Evolutionary conservation across 1,139 yeast genomes (phyloP).

Genomic region (Maudiozyma humilis): DNA sequence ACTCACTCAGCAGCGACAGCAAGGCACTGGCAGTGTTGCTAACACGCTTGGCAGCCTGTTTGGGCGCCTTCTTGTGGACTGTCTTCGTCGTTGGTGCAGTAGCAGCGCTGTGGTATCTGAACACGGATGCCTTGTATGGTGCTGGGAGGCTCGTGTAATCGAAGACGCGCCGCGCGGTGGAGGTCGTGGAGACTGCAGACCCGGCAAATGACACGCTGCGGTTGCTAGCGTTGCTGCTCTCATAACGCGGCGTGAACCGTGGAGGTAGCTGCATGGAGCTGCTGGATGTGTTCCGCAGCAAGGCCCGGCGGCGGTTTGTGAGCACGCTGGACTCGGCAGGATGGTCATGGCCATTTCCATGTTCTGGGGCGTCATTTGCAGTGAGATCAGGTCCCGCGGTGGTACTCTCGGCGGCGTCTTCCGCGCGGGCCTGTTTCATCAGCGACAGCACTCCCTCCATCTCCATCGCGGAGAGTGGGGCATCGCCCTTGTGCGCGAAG

Average conservation of each 20-base stretch:
- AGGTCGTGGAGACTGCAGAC: constrained; percentile 2
- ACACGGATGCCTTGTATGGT: constrained; percentile 47
- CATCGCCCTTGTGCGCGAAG: constrained; percentile 66
- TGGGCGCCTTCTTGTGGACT: constrained; percentile 2
- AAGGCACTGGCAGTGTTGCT: constrained; percentile 64
- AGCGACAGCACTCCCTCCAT: constrained; percentile 74
- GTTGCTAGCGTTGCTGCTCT: constrained; percentile 2
- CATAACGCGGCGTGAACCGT: constrained; percentile 31
- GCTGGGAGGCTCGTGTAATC: constrained; percentile 60
- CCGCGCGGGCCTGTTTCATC: constrained; percentile 33
- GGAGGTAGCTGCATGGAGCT: not conserved
- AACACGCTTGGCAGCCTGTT: constrained; percentile 30
- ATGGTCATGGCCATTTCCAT: not conserved
- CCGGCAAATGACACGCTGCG: constrained; percentile 10
- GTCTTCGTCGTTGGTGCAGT: constrained; percentile 1
- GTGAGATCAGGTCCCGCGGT: no score
- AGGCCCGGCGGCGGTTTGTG: not conserved
- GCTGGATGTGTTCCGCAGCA: not conserved
- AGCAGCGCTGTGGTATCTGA: constrained; percentile 18
- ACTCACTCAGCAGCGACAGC: constrained; percentile 51
- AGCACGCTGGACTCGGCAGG: not conserved
- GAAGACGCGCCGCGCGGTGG: constrained; percentile 37
- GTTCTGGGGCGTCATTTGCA: no score
- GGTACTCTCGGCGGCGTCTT: constrained; percentile 6
- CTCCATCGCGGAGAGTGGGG: constrained; percentile 68